Evolutionary conservation across 83 land plant species (phyloP).

Genomic region (Picea mariana): DNA sequence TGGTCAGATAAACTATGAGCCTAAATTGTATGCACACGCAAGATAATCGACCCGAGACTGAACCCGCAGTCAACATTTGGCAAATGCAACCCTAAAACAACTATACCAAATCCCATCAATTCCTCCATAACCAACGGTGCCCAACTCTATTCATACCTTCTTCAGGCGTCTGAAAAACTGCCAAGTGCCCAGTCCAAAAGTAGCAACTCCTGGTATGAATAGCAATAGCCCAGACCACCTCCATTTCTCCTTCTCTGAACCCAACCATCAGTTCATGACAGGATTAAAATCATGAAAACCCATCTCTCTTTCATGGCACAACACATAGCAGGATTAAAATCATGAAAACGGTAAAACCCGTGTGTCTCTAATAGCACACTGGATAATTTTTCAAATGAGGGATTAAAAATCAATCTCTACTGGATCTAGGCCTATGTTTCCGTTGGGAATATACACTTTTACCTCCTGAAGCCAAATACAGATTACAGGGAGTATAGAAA

Average conservation of each 20-base stretch:
- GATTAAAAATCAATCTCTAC: neutral
- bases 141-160: slow-evolving; percentile 47
- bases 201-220: slow-evolving; percentile 77
- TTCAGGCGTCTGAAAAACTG: slow-evolving; percentile 76
- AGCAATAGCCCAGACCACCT: slow-evolving; percentile 61
- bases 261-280: neutral
- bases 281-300: neutral
- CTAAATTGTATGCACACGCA: neutral
- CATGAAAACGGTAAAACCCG: neutral
- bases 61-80: neutral
- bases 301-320: neutral
- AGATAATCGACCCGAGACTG: neutral
- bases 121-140: neutral
- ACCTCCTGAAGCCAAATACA: neutral
- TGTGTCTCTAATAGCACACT: neutral
- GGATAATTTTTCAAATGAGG: neutral
- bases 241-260: slow-evolving; percentile 32
- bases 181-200: slow-evolving; percentile 97
- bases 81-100: neutral
- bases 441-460: neutral
- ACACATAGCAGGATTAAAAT: neutral
- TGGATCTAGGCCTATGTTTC: neutral
- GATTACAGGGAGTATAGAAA: neutral
- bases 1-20: neutral
- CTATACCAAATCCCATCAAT: neutral